phyloP scores from a whole-genome alignment of 345 rosid genomes.

The Reutealis trisperma region DNA sequence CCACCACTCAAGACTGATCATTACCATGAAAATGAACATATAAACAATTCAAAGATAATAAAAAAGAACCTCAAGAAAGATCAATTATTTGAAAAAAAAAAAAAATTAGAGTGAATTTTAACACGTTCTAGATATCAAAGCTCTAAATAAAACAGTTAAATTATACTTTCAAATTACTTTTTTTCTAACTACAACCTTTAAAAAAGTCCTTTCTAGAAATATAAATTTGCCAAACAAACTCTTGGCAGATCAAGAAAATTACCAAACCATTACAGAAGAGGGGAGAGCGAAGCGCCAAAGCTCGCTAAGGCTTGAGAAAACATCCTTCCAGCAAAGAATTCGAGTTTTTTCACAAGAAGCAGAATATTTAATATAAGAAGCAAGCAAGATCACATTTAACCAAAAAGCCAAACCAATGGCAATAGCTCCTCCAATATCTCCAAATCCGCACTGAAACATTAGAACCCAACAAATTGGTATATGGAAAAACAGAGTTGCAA shows the following conservation, averaged over 20 bases:
- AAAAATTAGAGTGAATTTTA: too few species aligned
- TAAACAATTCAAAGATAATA: too few species aligned
- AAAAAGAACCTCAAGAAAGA: neutral
- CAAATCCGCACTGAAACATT: constrained; percentile 33
- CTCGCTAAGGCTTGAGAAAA: constrained; percentile 1
- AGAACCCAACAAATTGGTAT: constrained; percentile 48
- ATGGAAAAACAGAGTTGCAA: constrained; percentile 43
- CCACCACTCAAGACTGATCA: constrained; percentile 60
- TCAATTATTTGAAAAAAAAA: neutral
- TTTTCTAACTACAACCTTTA: too few species aligned
- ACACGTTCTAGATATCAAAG: too few species aligned
- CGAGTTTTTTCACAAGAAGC: constrained; percentile 22
- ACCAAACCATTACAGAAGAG: constrained; percentile 62
- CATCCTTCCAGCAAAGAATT: neutral
- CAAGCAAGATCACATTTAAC: constrained; percentile 44
- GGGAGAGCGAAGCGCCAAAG: constrained; percentile 36
- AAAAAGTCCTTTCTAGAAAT: too few species aligned
- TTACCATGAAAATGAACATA: neutral
- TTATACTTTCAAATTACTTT: too few species aligned
- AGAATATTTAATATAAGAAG: constrained; percentile 36
- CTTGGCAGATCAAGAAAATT: constrained; percentile 3
- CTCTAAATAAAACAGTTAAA: too few species aligned
- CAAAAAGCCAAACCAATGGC: constrained; percentile 37
- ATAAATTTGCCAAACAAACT: too few species aligned
- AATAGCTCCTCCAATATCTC: constrained; percentile 47